These are phyloP conservation scores for Neurospora sp. DNA, from an alignment of 495 filamentous ascomycete genomes.

Conservation along the genomic window DNA sequence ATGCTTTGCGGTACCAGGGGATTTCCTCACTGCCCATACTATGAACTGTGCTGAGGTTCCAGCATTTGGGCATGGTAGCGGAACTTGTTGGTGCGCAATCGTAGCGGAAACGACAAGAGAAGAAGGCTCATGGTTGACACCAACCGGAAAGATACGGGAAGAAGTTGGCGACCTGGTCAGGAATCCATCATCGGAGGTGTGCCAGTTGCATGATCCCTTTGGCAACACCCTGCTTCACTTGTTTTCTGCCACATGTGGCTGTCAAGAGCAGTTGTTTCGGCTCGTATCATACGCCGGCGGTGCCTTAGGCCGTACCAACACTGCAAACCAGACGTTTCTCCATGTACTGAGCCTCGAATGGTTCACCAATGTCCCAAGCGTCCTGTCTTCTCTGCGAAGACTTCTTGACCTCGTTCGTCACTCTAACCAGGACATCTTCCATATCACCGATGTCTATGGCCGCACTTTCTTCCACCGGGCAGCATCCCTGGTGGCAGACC, in stretches of 20 bases:
- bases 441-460: constrained; percentile 33
- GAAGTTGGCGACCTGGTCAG: constrained; percentile 10
- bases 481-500: constrained; percentile 12
- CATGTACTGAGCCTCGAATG: constrained; percentile 33
- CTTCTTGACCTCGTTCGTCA: constrained; percentile 19
- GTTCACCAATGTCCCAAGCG: constrained; percentile 17
- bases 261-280: constrained; percentile 19
- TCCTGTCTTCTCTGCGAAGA: constrained; percentile 11
- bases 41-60: constrained; percentile 19
- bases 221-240: constrained; percentile 37
- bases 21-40: constrained; percentile 26
- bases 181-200: constrained; percentile 11
- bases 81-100: constrained; percentile 33
- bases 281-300: constrained; percentile 12
- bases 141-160: constrained; percentile 10
- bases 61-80: constrained; percentile 19
- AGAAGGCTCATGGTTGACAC: constrained; percentile 13
- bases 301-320: constrained; percentile 20
- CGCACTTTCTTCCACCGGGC: constrained; percentile 35
- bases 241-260: constrained; percentile 23
- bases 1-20: constrained; percentile 25
- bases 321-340: constrained; percentile 38
- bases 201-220: constrained; percentile 24
- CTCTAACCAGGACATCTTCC: constrained; percentile 20
- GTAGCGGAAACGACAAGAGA: constrained; percentile 11